Evolutionary conservation across 108 stramenopile genomes (phyloP), one percentile per base, ranked within the genome.

Genomic region (Skeletonema potamos): DNA sequence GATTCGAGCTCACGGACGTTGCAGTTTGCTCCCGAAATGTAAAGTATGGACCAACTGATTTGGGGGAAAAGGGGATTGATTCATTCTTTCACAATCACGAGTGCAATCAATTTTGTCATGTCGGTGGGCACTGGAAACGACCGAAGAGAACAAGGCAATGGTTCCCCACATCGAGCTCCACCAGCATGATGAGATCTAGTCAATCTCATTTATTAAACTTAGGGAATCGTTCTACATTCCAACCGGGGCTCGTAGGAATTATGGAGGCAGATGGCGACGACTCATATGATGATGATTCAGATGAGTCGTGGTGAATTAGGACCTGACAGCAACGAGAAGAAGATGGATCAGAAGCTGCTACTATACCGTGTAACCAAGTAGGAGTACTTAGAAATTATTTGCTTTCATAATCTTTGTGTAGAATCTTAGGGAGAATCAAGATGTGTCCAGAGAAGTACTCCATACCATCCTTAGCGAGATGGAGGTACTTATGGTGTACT

Each of bases 31-130:
- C 85, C 12, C 48, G 60, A 9, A 68, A 79, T 12, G 62, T 66
- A 36, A 27, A 48, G 0, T 88, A 83, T 39, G 90, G 90, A 9
- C 86, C 82, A 11, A 88, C 90, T 20, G 90, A 91, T 70, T 55
- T 88, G 36, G 86, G 84, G 18, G 87, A 88, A 56, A 91, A 87
- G 69, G 90, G 90, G 0, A 91, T 91, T 29, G 85, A 87, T 60
- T 82, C 76, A 28, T 91, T 91, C 76, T 91, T 91, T 80, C 43
- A 82, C 73, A 87, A 84, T 66, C 87, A 91, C 66, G 33, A 29
- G 2, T 91, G 90, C 63, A 91, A 91, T 62, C 70, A 82, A 27
- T 89, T 87, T 54, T 89, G 89, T 54, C 12, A 39, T 32, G 26
- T 68, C 22, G 39, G 74, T 48, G 36, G 66, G 12, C 68, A 78